Percentiles rank a stretch among this genome's conserved stretches.
Evolutionary conservation across 1,284 basidiomycete species (phyloP).

Genomic region (Cutaneotrichosporon sp.): DNA sequence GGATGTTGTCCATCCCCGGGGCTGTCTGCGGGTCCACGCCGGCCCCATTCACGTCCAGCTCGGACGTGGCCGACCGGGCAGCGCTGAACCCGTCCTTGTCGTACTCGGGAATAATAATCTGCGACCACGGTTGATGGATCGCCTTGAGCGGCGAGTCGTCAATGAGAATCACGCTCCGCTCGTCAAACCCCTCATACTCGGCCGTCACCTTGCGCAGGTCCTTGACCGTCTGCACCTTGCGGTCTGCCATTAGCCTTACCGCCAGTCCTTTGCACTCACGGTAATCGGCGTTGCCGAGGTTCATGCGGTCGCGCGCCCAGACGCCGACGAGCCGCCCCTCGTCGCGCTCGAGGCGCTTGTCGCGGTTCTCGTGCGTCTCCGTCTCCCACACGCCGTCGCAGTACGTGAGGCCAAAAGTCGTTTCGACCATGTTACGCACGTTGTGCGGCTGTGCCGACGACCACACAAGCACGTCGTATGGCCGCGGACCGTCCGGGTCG

Average conservation of each 20-base stretch:
- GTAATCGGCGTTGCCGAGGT: slow-evolving; percentile 24
- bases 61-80: neutral
- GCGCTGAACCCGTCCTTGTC: slow-evolving; percentile 24
- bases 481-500: slow-evolving; percentile 14
- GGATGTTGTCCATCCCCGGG: slow-evolving; percentile 30
- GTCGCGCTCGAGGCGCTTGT: slow-evolving; percentile 5
- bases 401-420: slow-evolving; percentile 31
- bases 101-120: slow-evolving; percentile 44
- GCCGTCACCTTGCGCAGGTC: slow-evolving; percentile 39
- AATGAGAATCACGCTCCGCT: slow-evolving; percentile 34
- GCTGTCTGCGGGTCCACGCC: neutral
- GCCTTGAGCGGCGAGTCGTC: slow-evolving; percentile 47
- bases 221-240: slow-evolving; percentile 45
- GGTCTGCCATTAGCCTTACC: slow-evolving; percentile 9
- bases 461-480: slow-evolving; percentile 47
- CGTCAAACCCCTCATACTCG: slow-evolving; percentile 25
- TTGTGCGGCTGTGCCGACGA: slow-evolving; percentile 46
- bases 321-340: slow-evolving; percentile 41
- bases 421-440: slow-evolving; percentile 42
- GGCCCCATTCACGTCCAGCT: neutral
- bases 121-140: slow-evolving; percentile 45
- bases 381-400: slow-evolving; percentile 32
- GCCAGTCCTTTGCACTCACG: neutral
- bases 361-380: slow-evolving; percentile 12
- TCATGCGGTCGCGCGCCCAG: slow-evolving; percentile 45